These are phyloP conservation scores for Syzygium jambos DNA, from an alignment of 345 rosid species.

Conservation along the genomic window DNA sequence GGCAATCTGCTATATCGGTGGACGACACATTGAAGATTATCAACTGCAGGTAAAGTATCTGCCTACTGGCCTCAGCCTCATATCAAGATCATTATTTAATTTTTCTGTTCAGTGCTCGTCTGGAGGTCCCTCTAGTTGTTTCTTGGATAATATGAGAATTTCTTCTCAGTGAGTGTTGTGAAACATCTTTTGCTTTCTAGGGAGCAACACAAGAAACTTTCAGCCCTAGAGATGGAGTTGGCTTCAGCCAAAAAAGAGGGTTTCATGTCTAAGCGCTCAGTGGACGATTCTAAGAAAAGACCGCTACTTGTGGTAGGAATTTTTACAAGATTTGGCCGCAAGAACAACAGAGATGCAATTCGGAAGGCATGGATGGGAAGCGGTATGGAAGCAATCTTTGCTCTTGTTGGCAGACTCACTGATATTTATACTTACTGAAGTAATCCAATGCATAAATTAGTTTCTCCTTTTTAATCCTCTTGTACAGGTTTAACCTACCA, in stretches of 20 bases:
- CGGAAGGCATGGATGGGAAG: constrained; percentile 95
- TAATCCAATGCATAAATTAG: background rate
- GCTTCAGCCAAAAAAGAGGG: constrained; percentile 62
- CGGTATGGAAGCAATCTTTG: constrained; percentile 24
- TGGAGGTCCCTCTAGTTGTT: background rate
- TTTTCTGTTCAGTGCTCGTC: background rate
- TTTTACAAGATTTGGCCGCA: constrained; percentile 60
- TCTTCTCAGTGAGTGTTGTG: background rate
- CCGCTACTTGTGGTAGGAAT: constrained; percentile 70
- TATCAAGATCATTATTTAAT: background rate
- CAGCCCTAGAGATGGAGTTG: constrained; percentile 63
- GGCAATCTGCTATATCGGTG: constrained; percentile 76
- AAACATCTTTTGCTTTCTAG: constrained; percentile 25
- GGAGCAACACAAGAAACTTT: constrained; percentile 76
- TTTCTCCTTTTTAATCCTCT: background rate
- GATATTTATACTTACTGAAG: background rate
- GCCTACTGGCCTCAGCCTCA: background rate
- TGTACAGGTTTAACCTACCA: background rate
- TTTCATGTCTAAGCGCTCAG: constrained; percentile 32
- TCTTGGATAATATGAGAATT: background rate
- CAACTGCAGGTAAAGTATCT: constrained; percentile 57
- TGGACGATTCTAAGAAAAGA: constrained; percentile 32
- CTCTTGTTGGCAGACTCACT: background rate
- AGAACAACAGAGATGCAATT: constrained; percentile 71
- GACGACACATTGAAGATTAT: constrained; percentile 88